Percentiles rank a stretch among this genome's conserved stretches.
Conservation (phyloP, 768 basidiomycete genomes). For the Lentinula detonsa region DNA sequence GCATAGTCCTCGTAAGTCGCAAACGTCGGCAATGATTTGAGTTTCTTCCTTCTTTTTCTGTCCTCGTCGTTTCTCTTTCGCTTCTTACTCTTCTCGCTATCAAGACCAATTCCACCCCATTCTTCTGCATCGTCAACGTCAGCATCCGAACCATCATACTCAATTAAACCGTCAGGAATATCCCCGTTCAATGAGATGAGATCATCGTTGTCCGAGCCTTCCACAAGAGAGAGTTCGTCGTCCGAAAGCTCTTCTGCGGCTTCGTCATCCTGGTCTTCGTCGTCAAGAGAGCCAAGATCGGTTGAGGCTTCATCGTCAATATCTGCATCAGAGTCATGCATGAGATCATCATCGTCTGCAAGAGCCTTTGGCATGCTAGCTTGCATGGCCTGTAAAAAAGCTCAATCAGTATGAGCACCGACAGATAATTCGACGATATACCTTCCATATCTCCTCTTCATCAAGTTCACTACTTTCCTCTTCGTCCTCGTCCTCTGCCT, state of each 20-base stretch:
- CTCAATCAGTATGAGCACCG: neutral
- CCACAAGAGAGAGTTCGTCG: conserved; percentile 46
- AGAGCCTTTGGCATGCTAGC: conserved; percentile 64
- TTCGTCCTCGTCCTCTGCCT: conserved; percentile 28
- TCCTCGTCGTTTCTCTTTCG: conserved; percentile 33
- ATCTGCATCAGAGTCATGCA: conserved; percentile 25
- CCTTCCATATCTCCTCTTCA: conserved; percentile 88
- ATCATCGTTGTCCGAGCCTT: conserved; percentile 69
- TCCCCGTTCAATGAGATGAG: conserved; percentile 54
- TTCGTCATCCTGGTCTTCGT: conserved; percentile 25
- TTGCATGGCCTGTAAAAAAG: conserved; percentile 70
- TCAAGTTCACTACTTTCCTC: conserved; percentile 41
- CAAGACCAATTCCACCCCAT: conserved; percentile 46
- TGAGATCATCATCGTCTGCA: conserved; percentile 39
- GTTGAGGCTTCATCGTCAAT: conserved; percentile 19
- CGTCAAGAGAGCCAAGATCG: conserved; percentile 24
- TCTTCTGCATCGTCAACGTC: conserved; percentile 39
- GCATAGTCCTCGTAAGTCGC: conserved; percentile 87
- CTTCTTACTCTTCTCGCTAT: conserved; percentile 28
- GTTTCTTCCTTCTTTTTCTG: conserved; percentile 59
- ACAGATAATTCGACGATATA: conserved; percentile 21
- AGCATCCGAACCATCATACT: conserved; percentile 47
- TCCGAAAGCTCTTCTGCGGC: conserved; percentile 26
- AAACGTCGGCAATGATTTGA: conserved; percentile 67
- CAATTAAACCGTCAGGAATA: conserved; percentile 50